Evolutionary conservation across 2,329 filamentous ascomycete species (phyloP).

Genomic region (Pseudocercospora crystallina): DNA sequence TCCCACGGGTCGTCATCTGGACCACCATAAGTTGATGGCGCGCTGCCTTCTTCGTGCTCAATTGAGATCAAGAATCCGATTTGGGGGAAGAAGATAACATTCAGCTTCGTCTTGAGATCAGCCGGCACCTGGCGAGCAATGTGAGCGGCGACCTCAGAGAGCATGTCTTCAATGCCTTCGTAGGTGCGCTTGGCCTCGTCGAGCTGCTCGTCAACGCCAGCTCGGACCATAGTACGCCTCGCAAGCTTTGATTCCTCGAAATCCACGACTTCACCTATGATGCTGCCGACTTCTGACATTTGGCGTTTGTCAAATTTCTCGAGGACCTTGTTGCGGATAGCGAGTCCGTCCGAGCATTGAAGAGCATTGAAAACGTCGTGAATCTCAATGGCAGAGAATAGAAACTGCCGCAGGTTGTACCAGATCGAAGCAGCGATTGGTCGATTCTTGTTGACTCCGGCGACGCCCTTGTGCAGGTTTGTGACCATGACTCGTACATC

Average conservation of each 20-base stretch:
- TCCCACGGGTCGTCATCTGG: conserved; percentile 67
- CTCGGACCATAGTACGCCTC: conserved; percentile 69
- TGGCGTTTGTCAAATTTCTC: conserved; percentile 58
- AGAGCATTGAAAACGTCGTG: conserved; percentile 63
- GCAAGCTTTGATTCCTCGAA: conserved; percentile 73
- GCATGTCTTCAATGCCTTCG: conserved; percentile 71
- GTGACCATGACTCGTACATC: conserved; percentile 70
- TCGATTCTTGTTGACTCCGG: conserved; percentile 58
- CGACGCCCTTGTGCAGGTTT: conserved; percentile 76
- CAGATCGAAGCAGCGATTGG: conserved; percentile 60
- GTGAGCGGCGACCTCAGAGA: conserved; percentile 66
- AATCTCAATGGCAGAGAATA: conserved; percentile 68
- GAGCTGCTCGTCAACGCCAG: conserved; percentile 70
- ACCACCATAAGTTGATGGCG: conserved; percentile 61
- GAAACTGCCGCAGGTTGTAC: conserved; percentile 72
- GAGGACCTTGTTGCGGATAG: conserved; percentile 59
- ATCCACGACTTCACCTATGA: conserved; percentile 74
- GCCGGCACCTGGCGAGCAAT: conserved; percentile 64
- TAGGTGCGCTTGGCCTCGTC: conserved; percentile 78
- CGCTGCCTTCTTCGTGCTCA: conserved; percentile 58
- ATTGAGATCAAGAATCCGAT: conserved; percentile 85
- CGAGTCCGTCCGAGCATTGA: conserved; percentile 52
- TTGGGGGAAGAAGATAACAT: conserved; percentile 88
- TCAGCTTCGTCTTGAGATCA: conserved; percentile 55
- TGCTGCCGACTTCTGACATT: conserved; percentile 65